Base-by-base conservation (phyloP, 345 rosid species). In the Citrus hindsii region DNA sequence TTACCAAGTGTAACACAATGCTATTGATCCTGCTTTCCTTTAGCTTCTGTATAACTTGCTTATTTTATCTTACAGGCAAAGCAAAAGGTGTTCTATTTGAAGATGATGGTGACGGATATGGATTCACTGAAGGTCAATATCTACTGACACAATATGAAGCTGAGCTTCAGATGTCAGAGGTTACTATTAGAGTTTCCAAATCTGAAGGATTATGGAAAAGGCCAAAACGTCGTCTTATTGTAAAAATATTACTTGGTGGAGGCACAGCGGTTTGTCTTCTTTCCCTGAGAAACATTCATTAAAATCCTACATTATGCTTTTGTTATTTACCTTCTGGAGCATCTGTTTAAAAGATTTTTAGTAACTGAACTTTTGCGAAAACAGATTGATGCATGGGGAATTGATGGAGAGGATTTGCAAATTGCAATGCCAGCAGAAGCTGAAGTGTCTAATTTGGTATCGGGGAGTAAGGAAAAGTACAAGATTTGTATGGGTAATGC, bases 41-140 rank as follows among this genome's bases (percentile, higher is more conserved):
- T 56, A 65, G 61, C 69, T 58, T 25, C 69, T 81, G 56, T 30
- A 22, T 73, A 33, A 71, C 58, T 38, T 58, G 48, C 38, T 35
- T 35, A 6, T 35, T 35, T 35, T 35, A 1, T 35, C 18, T 18
- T 53, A 69, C 84, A 93, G 98, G 98, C 81, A 86, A 81, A 69
- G 97, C 98, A 42, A 60, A 80, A 84, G 98, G 98, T 71, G 73
- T 88, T 83, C 84, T 93, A 58, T 95, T 85, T 75, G 98, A 93
- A 84, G 98, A 95, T 79, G 92, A 89, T 67, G 98, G 97, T 76
- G 98, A 95, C 83, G 97, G 98, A 73, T 92, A 90, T 86, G 95
- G 89, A 70, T 95, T 89, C 81, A 79, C 81, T 56, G 74, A 88
- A 67, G 95, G 98, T 77, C 78, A 80, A 79, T 93, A 81, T 84